Evolutionary conservation across 1,284 basidiomycete species (phyloP), one percentile per base, ranked within the genome.

Genomic region (Sporisorium graminicola): DNA sequence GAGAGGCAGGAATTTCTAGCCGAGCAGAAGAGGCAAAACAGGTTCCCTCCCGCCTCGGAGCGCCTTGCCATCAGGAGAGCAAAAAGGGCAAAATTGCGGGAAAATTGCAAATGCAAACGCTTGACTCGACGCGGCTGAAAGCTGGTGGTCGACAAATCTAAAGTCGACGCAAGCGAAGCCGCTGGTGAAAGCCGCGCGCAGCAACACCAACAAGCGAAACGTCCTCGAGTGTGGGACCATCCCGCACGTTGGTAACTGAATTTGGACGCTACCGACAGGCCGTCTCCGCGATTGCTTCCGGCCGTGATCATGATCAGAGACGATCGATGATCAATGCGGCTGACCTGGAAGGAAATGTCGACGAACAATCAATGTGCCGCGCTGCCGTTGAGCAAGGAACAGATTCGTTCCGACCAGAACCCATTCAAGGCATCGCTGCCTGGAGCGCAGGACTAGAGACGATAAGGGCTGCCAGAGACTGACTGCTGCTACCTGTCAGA

Each of bases 131-230:
- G 40, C 40, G 12, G 37, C n/a, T n/a, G 9, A 20, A 50, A 51
- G 47, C 33, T 33, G 53, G 33, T 16, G n/a, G 31, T 8, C 29
- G 31, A 20, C 43, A 24, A 13, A 69, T 69, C 66, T 69, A 69
- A 69, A 59, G 56, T 63, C 42, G 66, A 69, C 66, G 66, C 66
- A 62, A 8, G 40, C 58, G 29, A 47, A 22, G 35, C 52, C 18
- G n/a, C 40, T 40, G 20, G 22, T 16, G 47, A 31, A 53, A 26
- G 9, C 42, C 54, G 54, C 54, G 54, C 54, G 54, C 54, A 46
- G 44, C 44, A 26, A 3, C 44, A 24, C 8, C 24, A 5, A 20
- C 4, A 6, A 13, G 3, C 33, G 9, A 31, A 31, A 35, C 46
- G 26, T 29, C 24, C 26, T 43, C 40, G n/a, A 43, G 24, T 18